Evolutionary conservation across 208 protist species (phyloP).

Genomic region (Trypanosoma boissoni): DNA sequence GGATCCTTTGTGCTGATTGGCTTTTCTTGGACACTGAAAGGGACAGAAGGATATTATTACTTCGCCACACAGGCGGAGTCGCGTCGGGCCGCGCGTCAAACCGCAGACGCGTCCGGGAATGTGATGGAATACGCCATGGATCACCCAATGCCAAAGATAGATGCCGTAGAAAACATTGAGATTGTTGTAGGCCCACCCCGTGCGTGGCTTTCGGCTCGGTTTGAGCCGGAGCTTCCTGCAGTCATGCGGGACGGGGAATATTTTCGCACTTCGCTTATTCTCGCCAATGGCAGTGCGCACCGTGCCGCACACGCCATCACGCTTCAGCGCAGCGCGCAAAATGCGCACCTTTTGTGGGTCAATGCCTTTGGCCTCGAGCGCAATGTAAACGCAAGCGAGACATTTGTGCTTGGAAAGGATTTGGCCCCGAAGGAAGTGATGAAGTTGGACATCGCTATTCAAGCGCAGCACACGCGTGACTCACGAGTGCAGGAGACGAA

Average conservation of each 20-base stretch:
- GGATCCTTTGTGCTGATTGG: conserved; percentile 75
- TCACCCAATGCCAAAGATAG: conserved; percentile 51
- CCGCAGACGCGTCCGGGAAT: conserved; percentile 26
- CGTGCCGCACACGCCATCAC: conserved; percentile 50
- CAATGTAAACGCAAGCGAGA: conserved; percentile 43
- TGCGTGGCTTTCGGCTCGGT: conserved; percentile 47
- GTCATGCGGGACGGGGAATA: conserved; percentile 76
- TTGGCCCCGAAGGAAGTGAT: conserved; percentile 43
- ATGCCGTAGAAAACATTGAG: conserved; percentile 60
- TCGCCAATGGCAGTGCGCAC: conserved; percentile 63
- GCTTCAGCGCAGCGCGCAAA: conserved; percentile 66
- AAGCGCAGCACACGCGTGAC: conserved; percentile 58
- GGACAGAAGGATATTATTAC: conserved; percentile 80
- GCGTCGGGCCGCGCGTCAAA: not conserved
- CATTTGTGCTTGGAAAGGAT: conserved; percentile 41
- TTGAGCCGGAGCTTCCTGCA: conserved; percentile 60
- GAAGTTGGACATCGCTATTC: conserved; percentile 42
- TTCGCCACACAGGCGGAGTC: conserved; percentile 44
- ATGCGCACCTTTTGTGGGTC: conserved; percentile 66
- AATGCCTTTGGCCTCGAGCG: conserved; percentile 35
- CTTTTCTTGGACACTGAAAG: conserved; percentile 59
- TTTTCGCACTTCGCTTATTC: conserved; percentile 52
- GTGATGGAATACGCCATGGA: conserved; percentile 74
- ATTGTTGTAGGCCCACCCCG: conserved; percentile 60
- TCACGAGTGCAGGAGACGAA: conserved; percentile 44